Conservation (phyloP, 2,329 filamentous ascomycete species). For the Parasarocladium wereldwijsianum region DNA sequence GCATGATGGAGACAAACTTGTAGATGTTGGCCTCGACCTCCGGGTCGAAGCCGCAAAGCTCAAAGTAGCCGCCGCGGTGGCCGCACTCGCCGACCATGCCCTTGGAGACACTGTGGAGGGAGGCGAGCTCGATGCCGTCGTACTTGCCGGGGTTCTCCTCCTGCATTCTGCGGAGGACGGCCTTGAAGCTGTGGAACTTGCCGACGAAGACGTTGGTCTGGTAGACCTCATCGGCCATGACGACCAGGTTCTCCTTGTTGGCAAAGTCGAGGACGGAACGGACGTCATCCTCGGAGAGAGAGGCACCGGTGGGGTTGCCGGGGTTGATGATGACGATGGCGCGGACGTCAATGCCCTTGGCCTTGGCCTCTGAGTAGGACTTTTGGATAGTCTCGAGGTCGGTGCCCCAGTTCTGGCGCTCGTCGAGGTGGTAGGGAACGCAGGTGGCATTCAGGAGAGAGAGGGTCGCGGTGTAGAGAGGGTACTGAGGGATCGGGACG, state of each 20-base stretch:
- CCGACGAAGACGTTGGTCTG: constrained; percentile 97
- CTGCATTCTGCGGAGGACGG: constrained; percentile 69
- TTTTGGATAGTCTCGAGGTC: constrained; percentile 64
- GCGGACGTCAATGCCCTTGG: constrained; percentile 70
- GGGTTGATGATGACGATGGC: constrained; percentile 97
- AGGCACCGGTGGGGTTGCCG: constrained; percentile 90
- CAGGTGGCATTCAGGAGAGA: constrained; percentile 70
- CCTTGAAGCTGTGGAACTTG: constrained; percentile 92
- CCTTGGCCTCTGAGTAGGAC: constrained; percentile 59
- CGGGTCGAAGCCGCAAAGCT: constrained; percentile 77
- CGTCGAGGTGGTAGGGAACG: constrained; percentile 90
- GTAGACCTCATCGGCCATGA: constrained; percentile 96
- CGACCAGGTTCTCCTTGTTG: constrained; percentile 67
- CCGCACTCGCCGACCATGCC: constrained; percentile 98
- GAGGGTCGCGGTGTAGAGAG: constrained; percentile 89
- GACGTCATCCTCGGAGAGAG: constrained; percentile 64
- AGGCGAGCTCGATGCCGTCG: constrained; percentile 76
- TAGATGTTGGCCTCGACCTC: constrained; percentile 88
- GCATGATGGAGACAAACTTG: constrained; percentile 95
- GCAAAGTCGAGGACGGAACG: constrained; percentile 77
- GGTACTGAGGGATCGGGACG: constrained; percentile 94
- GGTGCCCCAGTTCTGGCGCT: constrained; percentile 76
- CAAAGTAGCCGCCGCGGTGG: constrained; percentile 94
- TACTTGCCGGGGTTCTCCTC: constrained; percentile 59
- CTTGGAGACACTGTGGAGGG: constrained; percentile 88